These are phyloP conservation scores for Mesostigma viride DNA, from an alignment of 139 green algal genomes.

Conservation along the genomic window DNA sequence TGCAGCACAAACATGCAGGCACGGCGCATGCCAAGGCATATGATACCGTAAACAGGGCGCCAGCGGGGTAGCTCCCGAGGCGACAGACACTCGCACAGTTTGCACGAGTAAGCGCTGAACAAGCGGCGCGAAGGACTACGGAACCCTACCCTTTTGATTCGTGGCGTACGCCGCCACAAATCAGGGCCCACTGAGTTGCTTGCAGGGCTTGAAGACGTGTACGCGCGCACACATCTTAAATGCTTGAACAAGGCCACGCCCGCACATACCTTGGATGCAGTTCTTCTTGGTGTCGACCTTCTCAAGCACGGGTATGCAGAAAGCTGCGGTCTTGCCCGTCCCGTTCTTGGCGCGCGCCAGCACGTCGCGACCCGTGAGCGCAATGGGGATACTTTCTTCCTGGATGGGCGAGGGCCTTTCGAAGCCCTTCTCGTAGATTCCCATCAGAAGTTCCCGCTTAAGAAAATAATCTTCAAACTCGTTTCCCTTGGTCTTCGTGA, in stretches of 20 bases:
- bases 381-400: conserved; percentile 96
- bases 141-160: too few relatives aligned
- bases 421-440: conserved; percentile 99
- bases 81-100: too few relatives aligned
- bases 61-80: too few relatives aligned
- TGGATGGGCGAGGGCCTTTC: conserved; percentile 58
- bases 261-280: conserved; percentile 73
- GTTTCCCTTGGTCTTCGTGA: conserved; percentile 93
- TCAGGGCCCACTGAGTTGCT: too few relatives aligned
- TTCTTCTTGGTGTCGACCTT: conserved; percentile 74
- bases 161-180: too few relatives aligned
- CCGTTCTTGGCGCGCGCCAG: conserved; percentile 98
- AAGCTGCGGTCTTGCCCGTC: conserved; percentile 98
- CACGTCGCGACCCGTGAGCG: conserved; percentile 90
- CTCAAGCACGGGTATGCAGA: conserved; percentile 93
- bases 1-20: too few relatives aligned
- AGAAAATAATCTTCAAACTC: conserved; percentile 99
- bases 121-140: too few relatives aligned
- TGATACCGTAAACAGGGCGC: too few relatives aligned
- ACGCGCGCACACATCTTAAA: too few relatives aligned
- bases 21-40: too few relatives aligned
- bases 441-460: conserved; percentile 94
- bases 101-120: too few relatives aligned
- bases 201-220: too few relatives aligned
- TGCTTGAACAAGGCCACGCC: neutral